phyloP scores from a whole-genome alignment of 208 protist species.

The Zelonia costaricensis region DNA sequence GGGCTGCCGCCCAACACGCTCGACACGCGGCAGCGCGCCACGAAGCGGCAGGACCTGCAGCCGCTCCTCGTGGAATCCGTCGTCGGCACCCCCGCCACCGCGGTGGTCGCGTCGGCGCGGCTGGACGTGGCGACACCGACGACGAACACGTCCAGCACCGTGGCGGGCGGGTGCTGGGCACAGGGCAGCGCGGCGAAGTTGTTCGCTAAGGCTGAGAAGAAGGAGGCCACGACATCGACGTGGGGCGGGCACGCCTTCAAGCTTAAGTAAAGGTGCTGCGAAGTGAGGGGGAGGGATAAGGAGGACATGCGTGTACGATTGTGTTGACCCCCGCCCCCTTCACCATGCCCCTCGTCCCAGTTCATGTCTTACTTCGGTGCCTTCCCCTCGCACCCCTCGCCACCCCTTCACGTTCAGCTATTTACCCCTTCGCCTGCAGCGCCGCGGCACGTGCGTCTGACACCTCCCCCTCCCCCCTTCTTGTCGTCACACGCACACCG shows the following conservation, averaged over 20 bases:
- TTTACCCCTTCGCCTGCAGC: neutral
- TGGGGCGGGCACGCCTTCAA: conserved; percentile 62
- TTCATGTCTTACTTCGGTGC: too few relatives aligned
- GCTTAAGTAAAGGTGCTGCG: conserved; percentile 13
- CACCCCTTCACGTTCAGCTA: too few relatives aligned
- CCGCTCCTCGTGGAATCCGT: conserved; percentile 13
- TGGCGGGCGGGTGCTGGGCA: conserved; percentile 38
- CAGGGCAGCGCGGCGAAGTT: conserved; percentile 38
- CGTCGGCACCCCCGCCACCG: neutral
- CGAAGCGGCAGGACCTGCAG: conserved; percentile 50
- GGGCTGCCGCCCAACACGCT: conserved; percentile 65
- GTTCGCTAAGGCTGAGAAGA: conserved; percentile 27
- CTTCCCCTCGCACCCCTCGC: too few relatives aligned
- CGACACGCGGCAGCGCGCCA: conserved; percentile 71
- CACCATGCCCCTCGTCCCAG: too few relatives aligned
- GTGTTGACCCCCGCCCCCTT: too few relatives aligned
- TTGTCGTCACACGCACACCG: neutral
- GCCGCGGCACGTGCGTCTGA: neutral
- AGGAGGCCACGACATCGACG: conserved; percentile 15
- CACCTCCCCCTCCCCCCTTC: neutral
- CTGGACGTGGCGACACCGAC: conserved; percentile 5
- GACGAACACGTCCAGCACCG: conserved; percentile 12
- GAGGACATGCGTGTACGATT: too few relatives aligned
- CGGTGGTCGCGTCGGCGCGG: conserved; percentile 2
- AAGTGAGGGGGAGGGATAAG: too few relatives aligned